phyloP scores from a whole-genome alignment of 2,329 filamentous ascomycete genomes.

The Colletotrichum sp. region DNA sequence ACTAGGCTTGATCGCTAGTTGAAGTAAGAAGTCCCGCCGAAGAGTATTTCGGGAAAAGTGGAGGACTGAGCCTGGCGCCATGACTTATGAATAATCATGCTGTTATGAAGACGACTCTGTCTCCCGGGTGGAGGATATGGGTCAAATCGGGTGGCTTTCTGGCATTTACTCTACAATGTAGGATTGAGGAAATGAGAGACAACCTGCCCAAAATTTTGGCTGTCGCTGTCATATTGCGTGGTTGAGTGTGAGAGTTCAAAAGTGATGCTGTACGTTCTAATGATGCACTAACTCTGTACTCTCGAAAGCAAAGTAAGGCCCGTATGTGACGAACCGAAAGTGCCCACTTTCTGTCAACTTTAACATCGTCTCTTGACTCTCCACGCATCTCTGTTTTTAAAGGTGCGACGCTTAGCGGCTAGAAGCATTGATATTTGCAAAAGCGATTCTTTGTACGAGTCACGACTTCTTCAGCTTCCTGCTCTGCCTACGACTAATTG shows the following conservation, averaged over 20 bases:
- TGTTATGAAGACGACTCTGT: neutral
- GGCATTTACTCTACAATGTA: neutral
- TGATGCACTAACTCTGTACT: neutral
- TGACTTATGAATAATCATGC: neutral
- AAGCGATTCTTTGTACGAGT: neutral
- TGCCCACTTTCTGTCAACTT: neutral
- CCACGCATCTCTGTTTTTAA: neutral
- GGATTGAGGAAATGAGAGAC: neutral
- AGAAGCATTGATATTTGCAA: neutral
- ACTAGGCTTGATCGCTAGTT: constrained; percentile 27
- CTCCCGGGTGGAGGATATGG: neutral
- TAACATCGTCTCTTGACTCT: neutral
- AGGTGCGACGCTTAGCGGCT: neutral
- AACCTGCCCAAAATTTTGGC: neutral
- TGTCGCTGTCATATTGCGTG: neutral
- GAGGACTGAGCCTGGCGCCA: neutral
- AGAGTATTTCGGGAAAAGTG: neutral
- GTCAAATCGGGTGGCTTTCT: neutral
- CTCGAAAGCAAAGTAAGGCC: neutral
- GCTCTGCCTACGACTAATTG: neutral
- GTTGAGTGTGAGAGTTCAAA: neutral
- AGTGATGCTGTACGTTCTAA: neutral
- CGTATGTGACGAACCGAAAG: neutral
- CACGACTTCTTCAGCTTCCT: neutral
- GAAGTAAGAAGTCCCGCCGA: neutral